A percentile compares a stretch with the other conserved stretches of the same genome.
Conservation (phyloP, 1,139 yeast species). For the Saccharomyces hybrid region DNA sequence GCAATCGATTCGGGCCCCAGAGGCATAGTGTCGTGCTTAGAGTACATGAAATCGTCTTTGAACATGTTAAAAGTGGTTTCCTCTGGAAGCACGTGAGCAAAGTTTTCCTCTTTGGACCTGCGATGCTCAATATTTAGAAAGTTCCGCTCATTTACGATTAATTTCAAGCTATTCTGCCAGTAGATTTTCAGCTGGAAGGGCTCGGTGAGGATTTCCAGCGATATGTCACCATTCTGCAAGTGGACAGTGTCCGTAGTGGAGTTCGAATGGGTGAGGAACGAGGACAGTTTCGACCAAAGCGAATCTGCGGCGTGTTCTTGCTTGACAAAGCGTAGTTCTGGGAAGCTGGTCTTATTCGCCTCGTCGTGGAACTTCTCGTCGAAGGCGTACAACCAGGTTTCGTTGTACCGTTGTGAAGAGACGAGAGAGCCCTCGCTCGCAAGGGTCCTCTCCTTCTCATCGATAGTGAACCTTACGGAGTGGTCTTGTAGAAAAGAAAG, state of each 20-base stretch:
- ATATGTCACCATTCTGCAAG: constrained; percentile 37
- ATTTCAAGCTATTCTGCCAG: constrained; percentile 39
- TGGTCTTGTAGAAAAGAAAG: constrained; percentile 45
- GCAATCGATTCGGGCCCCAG: constrained; percentile 91
- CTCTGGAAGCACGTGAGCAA: constrained; percentile 36
- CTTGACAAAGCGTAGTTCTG: background rate
- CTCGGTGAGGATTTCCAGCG: constrained; percentile 36
- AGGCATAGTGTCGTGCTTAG: constrained; percentile 52
- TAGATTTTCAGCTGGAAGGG: constrained; percentile 49
- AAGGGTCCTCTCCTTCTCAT: constrained; percentile 44
- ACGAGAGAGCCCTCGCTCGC: background rate
- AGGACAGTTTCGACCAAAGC: background rate
- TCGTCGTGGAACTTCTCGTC: constrained; percentile 17
- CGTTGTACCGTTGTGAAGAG: constrained; percentile 44
- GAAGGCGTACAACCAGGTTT: constrained; percentile 57
- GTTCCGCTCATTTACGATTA: constrained; percentile 59
- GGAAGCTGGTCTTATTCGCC: background rate
- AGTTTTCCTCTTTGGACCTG: constrained; percentile 42
- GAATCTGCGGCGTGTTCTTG: background rate
- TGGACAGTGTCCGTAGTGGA: constrained; percentile 16
- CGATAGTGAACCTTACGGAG: constrained; percentile 49
- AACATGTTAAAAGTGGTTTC: constrained; percentile 55
- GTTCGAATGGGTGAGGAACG: background rate
- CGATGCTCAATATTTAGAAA: constrained; percentile 75
- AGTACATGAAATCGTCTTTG: constrained; percentile 53